Conservation (phyloP, 148 eudicot species). For the Arbutus unedo region DNA sequence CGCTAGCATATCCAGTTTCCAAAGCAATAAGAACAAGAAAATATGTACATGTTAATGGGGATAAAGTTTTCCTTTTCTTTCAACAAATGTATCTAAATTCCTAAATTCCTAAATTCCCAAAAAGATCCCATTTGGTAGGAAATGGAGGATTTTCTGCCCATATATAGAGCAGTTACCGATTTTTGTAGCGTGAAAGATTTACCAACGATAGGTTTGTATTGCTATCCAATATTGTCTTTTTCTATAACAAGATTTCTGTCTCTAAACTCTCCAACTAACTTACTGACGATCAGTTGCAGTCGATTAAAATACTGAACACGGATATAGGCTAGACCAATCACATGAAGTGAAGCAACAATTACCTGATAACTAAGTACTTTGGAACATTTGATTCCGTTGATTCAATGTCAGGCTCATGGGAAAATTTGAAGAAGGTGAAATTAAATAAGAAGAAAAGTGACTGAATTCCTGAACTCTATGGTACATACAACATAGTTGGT, state of each 20-base stretch:
- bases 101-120: background rate
- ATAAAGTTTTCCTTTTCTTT: conserved; percentile 1
- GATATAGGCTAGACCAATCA: conserved; percentile 2
- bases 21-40: background rate
- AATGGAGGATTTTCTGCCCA: background rate
- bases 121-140: background rate
- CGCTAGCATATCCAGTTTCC: background rate
- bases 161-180: background rate
- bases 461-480: background rate
- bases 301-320: background rate
- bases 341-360: conserved; percentile 9
- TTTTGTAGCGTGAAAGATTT: background rate
- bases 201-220: background rate
- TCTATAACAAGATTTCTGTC: background rate
- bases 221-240: background rate
- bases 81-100: background rate
- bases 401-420: background rate
- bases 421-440: background rate
- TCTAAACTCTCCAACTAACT: background rate
- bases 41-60: background rate
- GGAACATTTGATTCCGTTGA: background rate
- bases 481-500: background rate
- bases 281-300: background rate
- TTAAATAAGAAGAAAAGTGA: background rate
- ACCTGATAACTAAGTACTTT: background rate